These are phyloP conservation scores for Eucalyptus erythrocorys DNA, from an alignment of 345 rosid genomes.

Conservation along the genomic window DNA sequence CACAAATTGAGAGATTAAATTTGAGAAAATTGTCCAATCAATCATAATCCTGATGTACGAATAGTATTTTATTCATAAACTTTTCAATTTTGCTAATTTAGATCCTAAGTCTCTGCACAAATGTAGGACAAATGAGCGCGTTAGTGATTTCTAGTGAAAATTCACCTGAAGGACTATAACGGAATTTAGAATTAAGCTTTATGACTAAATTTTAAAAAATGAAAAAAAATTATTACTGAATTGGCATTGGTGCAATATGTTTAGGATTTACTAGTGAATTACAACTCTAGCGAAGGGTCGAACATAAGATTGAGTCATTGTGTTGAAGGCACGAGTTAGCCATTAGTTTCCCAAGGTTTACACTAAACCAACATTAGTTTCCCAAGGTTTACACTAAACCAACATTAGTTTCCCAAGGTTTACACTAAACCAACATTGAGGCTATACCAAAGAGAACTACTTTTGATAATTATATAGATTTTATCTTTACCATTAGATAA, in stretches of 20 bases:
- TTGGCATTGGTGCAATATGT: rapidly evolving
- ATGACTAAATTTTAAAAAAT: neutral
- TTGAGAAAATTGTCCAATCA: neutral
- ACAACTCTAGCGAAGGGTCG: rapidly evolving
- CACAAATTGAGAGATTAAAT: no score
- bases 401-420: no score
- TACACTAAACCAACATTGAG: neutral
- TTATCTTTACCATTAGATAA: neutral
- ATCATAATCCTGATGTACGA: neutral
- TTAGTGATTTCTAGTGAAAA: neutral
- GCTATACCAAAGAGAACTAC: neutral
- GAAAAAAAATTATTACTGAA: neutral
- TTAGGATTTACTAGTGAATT: neutral
- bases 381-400: no score
- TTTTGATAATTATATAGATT: neutral
- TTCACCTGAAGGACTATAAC: rapidly evolving
- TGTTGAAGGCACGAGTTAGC: no score
- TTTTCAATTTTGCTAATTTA: neutral
- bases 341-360: no score
- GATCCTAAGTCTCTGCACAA: no score
- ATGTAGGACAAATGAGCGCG: rapidly evolving
- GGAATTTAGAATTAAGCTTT: neutral
- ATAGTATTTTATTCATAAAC: no score
- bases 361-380: neutral
- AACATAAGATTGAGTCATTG: neutral